Evolutionary conservation across 1,139 yeast species (phyloP).

Genomic region (Suhomyces bokatorum): DNA sequence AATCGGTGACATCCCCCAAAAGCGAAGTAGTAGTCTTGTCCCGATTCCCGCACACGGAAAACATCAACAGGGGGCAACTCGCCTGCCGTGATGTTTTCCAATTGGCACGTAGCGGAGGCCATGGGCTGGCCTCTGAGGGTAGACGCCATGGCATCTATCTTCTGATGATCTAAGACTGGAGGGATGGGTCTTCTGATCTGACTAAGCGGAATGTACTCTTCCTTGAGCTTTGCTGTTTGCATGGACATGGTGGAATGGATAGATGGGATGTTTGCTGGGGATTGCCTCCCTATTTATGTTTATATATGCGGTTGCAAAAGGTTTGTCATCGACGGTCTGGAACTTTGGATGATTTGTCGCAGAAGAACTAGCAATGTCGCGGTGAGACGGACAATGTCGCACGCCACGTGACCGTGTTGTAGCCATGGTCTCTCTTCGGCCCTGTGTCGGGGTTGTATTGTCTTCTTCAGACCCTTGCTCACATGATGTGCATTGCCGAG

Average conservation of each 20-base stretch:
- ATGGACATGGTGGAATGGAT: constrained; percentile 31
- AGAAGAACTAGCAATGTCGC: constrained; percentile 1
- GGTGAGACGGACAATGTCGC: not conserved
- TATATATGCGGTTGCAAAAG: constrained; percentile 7
- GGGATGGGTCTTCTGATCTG: constrained; percentile 78
- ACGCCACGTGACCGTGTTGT: not conserved
- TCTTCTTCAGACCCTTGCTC: not conserved
- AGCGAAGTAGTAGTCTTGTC: constrained; percentile 67
- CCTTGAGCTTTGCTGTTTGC: constrained; percentile 41
- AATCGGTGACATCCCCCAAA: constrained; percentile 86
- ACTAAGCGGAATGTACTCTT: constrained; percentile 60
- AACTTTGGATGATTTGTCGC: constrained; percentile 1
- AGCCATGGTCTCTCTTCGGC: too few relatives aligned
- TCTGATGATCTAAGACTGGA: constrained; percentile 71
- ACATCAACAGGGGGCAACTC: constrained; percentile 80
- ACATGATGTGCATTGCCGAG: not conserved
- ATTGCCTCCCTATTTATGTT: not conserved
- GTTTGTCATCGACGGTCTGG: constrained; percentile 10
- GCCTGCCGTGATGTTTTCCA: constrained; percentile 58
- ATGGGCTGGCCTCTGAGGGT: constrained; percentile 65
- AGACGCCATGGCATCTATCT: constrained; percentile 78
- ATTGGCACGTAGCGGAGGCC: constrained; percentile 62
- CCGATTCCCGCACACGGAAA: constrained; percentile 61
- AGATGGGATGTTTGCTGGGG: not conserved
- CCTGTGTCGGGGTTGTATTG: too few relatives aligned